phyloP scores from a whole-genome alignment of 768 basidiomycete genomes.

The Leucocoprinus leucothites region DNA sequence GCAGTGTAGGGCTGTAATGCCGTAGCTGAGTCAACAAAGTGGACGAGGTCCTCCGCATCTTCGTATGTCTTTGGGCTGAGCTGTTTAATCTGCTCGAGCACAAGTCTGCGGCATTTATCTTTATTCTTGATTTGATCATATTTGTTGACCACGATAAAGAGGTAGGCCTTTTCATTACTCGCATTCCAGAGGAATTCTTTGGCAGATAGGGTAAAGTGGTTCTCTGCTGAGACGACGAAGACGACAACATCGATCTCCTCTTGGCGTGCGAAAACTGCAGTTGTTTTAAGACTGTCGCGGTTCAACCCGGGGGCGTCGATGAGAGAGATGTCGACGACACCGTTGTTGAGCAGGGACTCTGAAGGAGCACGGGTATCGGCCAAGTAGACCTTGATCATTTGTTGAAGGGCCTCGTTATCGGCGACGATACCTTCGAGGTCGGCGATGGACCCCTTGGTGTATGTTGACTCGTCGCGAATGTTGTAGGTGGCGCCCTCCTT shows the following conservation, averaged over 20 bases:
- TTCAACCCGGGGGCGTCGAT: slow-evolving; percentile 99
- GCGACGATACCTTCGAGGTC: slow-evolving; percentile 80
- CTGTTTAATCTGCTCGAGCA: slow-evolving; percentile 92
- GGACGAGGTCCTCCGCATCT: slow-evolving; percentile 90
- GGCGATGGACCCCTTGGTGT: slow-evolving; percentile 57
- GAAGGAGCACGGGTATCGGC: slow-evolving; percentile 74
- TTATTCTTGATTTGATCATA: slow-evolving; percentile 96
- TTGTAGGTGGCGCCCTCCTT: slow-evolving; percentile 69
- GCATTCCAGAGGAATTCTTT: slow-evolving; percentile 93
- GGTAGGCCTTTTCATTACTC: slow-evolving; percentile 94
- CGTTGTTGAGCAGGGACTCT: slow-evolving; percentile 89
- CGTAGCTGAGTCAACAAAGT: slow-evolving; percentile 92
- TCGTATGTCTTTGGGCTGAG: slow-evolving; percentile 91
- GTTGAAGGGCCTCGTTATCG: slow-evolving; percentile 68
- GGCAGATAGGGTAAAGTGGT: slow-evolving; percentile 95
- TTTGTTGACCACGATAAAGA: slow-evolving; percentile 99
- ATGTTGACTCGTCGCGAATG: slow-evolving; percentile 72
- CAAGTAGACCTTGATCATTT: slow-evolving; percentile 86
- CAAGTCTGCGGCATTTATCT: slow-evolving; percentile 81
- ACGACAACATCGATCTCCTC: slow-evolving; percentile 99
- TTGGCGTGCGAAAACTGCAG: slow-evolving; percentile 91
- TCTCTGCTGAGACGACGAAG: slow-evolving; percentile 96
- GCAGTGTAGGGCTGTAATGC: slow-evolving; percentile 65
- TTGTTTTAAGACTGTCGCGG: slow-evolving; percentile 92
- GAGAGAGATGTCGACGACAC: slow-evolving; percentile 94